Evolutionary conservation across 2,329 filamentous ascomycete species (phyloP).

Genomic region (Botrytis tulipae): DNA sequence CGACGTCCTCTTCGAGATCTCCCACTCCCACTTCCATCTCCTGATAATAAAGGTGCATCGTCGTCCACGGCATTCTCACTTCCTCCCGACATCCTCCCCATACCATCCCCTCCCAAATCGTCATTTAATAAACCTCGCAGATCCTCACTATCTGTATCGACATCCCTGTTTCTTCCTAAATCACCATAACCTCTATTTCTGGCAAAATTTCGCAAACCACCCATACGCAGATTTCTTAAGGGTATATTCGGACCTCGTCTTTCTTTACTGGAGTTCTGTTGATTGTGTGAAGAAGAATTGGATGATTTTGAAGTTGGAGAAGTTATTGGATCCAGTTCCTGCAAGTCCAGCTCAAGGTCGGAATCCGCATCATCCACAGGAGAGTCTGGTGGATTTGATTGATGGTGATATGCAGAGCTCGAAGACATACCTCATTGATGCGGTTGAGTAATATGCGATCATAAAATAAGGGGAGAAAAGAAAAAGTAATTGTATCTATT

Average conservation of each 20-base stretch:
- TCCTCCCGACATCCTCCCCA: slow-evolving; percentile 57
- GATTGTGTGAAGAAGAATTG: slow-evolving; percentile 32
- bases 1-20: slow-evolving; percentile 32
- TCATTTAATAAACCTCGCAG: slow-evolving; percentile 65
- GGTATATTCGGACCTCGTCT: slow-evolving; percentile 54
- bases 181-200: slow-evolving; percentile 55
- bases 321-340: slow-evolving; percentile 69
- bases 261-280: slow-evolving; percentile 35
- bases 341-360: slow-evolving; percentile 71
- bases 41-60: slow-evolving; percentile 69
- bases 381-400: slow-evolving; percentile 53
- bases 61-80: slow-evolving; percentile 60
- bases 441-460: slow-evolving; percentile 25
- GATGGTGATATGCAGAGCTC: slow-evolving; percentile 36
- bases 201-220: slow-evolving; percentile 56
- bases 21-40: slow-evolving; percentile 20
- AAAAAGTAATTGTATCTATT: slow-evolving; percentile 3
- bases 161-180: slow-evolving; percentile 54
- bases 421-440: slow-evolving; percentile 42
- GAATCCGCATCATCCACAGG: slow-evolving; percentile 70
- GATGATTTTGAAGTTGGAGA: slow-evolving; percentile 31
- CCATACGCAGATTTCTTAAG: slow-evolving; percentile 67
- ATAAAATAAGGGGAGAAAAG: neutral
- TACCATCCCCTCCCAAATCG: slow-evolving; percentile 48
- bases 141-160: slow-evolving; percentile 59